phyloP scores from a whole-genome alignment of 257 asterid genomes.

The Handroanthus guayacan region DNA sequence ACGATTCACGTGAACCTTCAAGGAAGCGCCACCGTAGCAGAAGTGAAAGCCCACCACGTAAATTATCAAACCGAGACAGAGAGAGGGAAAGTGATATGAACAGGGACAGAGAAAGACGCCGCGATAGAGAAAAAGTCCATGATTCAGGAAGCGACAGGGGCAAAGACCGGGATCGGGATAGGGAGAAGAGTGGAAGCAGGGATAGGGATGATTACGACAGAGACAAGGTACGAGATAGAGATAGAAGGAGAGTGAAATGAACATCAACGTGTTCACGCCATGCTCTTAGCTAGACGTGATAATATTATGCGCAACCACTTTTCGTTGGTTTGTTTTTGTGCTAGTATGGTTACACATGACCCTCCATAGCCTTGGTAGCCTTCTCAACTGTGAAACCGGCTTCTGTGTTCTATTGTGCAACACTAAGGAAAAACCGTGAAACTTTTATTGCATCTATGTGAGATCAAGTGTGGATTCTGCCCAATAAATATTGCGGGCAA shows the following conservation, averaged over 20 bases:
- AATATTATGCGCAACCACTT: neutral
- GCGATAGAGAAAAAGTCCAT: conserved; percentile 52
- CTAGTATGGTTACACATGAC: neutral
- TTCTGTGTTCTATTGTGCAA: too few relatives aligned
- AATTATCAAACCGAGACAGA: conserved; percentile 53
- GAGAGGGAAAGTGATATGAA: conserved; percentile 56
- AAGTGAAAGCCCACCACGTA: conserved; percentile 67
- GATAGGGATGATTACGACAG: conserved; percentile 75
- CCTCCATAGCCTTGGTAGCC: too few relatives aligned
- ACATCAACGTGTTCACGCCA: neutral
- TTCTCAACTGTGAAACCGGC: too few relatives aligned
- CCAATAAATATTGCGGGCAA: neutral
- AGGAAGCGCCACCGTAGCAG: conserved; percentile 66
- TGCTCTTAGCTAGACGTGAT: neutral
- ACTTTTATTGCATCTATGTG: neutral
- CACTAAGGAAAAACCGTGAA: too few relatives aligned
- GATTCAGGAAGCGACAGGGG: conserved; percentile 43
- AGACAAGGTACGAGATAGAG: conserved; percentile 59
- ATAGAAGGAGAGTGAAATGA: conserved; percentile 54
- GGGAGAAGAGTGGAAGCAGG: conserved; percentile 66
- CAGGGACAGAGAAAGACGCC: conserved; percentile 56
- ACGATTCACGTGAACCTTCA: conserved; percentile 50
- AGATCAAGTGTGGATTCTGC: conserved; percentile 1
- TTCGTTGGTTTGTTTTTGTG: too few relatives aligned
- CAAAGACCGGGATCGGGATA: conserved; percentile 41